Base-by-base conservation (phyloP, 177 flowering plant species). In the Tripterygium wilfordii region DNA sequence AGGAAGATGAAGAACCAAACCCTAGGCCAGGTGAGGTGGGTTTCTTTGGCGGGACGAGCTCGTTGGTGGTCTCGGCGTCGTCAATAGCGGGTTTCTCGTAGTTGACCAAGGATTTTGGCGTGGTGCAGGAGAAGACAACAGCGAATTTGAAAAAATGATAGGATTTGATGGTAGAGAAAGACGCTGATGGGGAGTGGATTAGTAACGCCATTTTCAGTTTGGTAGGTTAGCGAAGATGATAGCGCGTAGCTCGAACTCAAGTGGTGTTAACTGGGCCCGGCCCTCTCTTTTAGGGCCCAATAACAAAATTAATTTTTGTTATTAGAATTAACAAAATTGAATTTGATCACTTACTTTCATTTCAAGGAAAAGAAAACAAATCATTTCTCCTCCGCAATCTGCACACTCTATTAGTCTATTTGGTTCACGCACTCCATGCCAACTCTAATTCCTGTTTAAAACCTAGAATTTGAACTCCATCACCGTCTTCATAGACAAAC, bases 161-260 rank as follows among this genome's bases (percentile, higher is more conserved):
- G 54, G 54, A 64, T 56, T 52, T 58, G 42, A 18, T 24, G 72
- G 53, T 39, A 16, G 31, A 35, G 56, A 35, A 2, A 28, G 7
- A 14, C 15, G 4, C 5, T 29, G 63, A 33, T 2, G 60, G 33
- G 18, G 51, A 37, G 35, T 49, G 51, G 64, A 76, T 51, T 14
- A 60, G 64, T 35, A 77, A 67, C 59, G 79, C 83, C 82, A 72
- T 77, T 70, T 53, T 64, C 61, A 23, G 61, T 66, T 62, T 56
- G 10, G 46, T 70, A 53, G 27, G 60, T 63, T 49, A 24, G 16
- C 28, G 24, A n/a, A n/a, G n/a, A n/a, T n/a, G n/a, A n/a, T n/a
- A n/a, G n/a, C n/a, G n/a, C n/a, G n/a, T n/a, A n/a, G n/a, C n/a
- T n/a, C n/a, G n/a, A n/a, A n/a, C n/a, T n/a, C n/a, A n/a, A n/a